phyloP scores from a whole-genome alignment of 805 yeast species.

The Spathaspora hagerdaliae region DNA sequence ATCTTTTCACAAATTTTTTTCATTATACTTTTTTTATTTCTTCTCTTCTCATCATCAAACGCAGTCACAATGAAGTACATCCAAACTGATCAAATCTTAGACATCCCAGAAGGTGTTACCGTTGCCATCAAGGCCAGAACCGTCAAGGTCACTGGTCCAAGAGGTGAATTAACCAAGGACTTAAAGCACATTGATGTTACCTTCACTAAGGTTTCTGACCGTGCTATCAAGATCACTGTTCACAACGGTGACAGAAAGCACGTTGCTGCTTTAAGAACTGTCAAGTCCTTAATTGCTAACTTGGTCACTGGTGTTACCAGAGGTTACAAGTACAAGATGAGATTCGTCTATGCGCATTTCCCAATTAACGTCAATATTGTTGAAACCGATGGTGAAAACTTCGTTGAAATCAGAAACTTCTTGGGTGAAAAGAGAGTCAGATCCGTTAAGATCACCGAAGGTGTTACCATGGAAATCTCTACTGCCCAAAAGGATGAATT shows the following conservation, averaged over 20 bases:
- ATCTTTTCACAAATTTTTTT: not conserved
- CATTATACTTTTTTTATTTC: not conserved
- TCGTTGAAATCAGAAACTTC: slow-evolving; percentile 97
- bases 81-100: slow-evolving; percentile 80
- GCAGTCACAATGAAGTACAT: slow-evolving; percentile 64
- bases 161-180: slow-evolving; percentile 90
- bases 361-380: slow-evolving; percentile 96
- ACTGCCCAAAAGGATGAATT: slow-evolving; percentile 91
- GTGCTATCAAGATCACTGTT: slow-evolving; percentile 80
- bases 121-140: slow-evolving; percentile 88
- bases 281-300: slow-evolving; percentile 91
- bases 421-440: slow-evolving; percentile 99
- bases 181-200: slow-evolving; percentile 94
- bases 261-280: slow-evolving; percentile 99
- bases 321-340: slow-evolving; percentile 99
- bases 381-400: slow-evolving; percentile 68
- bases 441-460: slow-evolving; percentile 79
- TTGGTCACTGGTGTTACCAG: slow-evolving; percentile 97
- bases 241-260: slow-evolving; percentile 99
- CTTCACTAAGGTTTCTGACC: slow-evolving; percentile 72
- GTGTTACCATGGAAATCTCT: slow-evolving; percentile 83
- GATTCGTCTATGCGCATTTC: slow-evolving; percentile 99
- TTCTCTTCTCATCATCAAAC: not conserved
- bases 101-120: slow-evolving; percentile 88
- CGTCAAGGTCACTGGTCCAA: slow-evolving; percentile 93